These are phyloP conservation scores for Cordyceps cateniannulata DNA, from an alignment of 2,329 filamentous ascomycete species.

Conservation along the genomic window DNA sequence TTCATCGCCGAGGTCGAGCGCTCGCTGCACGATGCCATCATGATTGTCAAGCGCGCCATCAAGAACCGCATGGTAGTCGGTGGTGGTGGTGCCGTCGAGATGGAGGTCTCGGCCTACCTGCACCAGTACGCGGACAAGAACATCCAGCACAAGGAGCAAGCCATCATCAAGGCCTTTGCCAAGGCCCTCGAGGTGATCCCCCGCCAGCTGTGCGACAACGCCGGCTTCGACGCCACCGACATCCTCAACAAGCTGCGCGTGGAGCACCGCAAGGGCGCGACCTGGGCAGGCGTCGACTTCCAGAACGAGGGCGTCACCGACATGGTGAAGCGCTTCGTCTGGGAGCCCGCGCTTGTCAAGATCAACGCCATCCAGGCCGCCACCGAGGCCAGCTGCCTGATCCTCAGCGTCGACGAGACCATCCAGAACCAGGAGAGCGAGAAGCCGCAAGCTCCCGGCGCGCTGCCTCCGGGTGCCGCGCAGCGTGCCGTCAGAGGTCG, in stretches of 20 bases:
- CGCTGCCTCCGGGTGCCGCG: conserved; percentile 74
- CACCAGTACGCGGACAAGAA: conserved; percentile 90
- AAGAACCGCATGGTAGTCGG: conserved; percentile 93
- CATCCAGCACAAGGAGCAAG: conserved; percentile 89
- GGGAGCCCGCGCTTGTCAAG: conserved; percentile 96
- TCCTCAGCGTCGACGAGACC: conserved; percentile 94
- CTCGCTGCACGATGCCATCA: conserved; percentile 96
- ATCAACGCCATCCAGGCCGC: conserved; percentile 95
- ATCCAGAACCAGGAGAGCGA: conserved; percentile 96
- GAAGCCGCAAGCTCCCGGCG: conserved; percentile 71
- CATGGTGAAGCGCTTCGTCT: conserved; percentile 94
- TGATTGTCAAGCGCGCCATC: conserved; percentile 98
- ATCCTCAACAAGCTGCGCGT: conserved; percentile 95
- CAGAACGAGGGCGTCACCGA: conserved; percentile 83
- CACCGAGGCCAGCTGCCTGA: conserved; percentile 90
- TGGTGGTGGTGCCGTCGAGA: conserved; percentile 89
- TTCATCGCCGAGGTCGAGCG: conserved; percentile 99
- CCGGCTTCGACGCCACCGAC: conserved; percentile 95
- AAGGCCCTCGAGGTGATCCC: conserved; percentile 96
- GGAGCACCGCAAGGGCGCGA: conserved; percentile 87
- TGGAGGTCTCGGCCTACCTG: conserved; percentile 93
- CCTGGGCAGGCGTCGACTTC: conserved; percentile 96
- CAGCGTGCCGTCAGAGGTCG: conserved; percentile 80
- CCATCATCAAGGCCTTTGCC: conserved; percentile 95
- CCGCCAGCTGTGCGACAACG: conserved; percentile 95